Evolutionary conservation across 2,329 filamentous ascomycete genomes (phyloP).

Genomic region (Calonectria multiphialidica): DNA sequence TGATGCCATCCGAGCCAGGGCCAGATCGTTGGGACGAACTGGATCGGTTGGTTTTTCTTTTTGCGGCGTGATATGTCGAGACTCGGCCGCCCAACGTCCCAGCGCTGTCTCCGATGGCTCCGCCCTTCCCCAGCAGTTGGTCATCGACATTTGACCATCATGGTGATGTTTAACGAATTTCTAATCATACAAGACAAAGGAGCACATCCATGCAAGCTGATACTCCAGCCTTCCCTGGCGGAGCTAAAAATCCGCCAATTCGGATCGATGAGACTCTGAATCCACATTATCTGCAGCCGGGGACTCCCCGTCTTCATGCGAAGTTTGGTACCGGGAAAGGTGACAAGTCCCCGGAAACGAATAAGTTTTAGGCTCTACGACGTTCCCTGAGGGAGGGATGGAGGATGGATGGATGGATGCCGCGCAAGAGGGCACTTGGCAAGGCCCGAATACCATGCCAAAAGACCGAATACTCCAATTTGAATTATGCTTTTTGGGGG

Average conservation of each 20-base stretch:
- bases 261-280: background rate
- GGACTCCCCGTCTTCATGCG: background rate
- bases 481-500: slow-evolving; percentile 1
- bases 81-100: background rate
- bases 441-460: background rate
- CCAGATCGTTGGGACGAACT: background rate
- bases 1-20: background rate
- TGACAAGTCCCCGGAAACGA: background rate
- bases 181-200: background rate
- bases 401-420: too few species aligned
- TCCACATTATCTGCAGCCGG: background rate
- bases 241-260: background rate
- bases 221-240: background rate
- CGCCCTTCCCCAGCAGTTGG: background rate
- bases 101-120: background rate
- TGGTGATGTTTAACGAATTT: background rate
- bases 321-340: background rate
- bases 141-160: background rate
- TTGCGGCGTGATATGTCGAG: background rate
- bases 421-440: background rate
- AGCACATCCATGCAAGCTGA: background rate
- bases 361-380: background rate
- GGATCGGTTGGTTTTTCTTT: background rate
- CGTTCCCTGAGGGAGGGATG: background rate
- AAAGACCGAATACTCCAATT: background rate